Percentiles rank a stretch among this genome's conserved stretches.
Conservation (phyloP, 2,329 filamentous ascomycete genomes). For the Fusarium brevicatenulatum region DNA sequence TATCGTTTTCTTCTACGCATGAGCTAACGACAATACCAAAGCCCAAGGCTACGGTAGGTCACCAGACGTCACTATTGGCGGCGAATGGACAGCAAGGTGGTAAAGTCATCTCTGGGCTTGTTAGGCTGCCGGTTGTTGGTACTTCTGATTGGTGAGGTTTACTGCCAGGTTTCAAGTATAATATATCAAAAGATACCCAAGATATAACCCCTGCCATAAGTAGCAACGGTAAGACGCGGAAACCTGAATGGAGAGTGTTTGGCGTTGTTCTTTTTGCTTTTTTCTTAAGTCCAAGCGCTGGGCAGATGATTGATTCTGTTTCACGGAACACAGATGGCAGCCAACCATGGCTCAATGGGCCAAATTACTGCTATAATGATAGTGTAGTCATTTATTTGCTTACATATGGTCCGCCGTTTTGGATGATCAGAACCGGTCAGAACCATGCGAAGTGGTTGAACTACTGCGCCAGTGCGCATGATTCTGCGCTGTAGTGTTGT, state of each 20-base stretch:
- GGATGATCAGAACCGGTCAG: too few relatives aligned
- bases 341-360: background rate
- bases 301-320: background rate
- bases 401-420: background rate
- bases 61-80: background rate
- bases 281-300: background rate
- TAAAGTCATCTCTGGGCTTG: background rate
- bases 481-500: background rate
- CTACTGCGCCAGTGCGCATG: background rate
- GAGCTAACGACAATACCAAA: background rate
- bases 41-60: background rate
- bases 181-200: background rate
- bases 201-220: background rate
- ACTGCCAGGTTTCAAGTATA: background rate
- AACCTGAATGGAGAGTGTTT: background rate
- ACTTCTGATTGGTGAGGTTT: background rate
- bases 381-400: background rate
- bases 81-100: background rate
- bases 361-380: background rate
- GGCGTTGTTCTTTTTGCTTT: background rate
- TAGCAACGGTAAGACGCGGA: background rate
- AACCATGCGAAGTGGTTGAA: background rate
- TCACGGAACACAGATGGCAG: background rate
- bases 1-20: background rate
- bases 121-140: background rate